A percentile compares a stretch with the other conserved stretches of the same genome.
These are phyloP conservation scores for Chiua virens DNA, from an alignment of 768 basidiomycete species.

Conservation along the genomic window DNA sequence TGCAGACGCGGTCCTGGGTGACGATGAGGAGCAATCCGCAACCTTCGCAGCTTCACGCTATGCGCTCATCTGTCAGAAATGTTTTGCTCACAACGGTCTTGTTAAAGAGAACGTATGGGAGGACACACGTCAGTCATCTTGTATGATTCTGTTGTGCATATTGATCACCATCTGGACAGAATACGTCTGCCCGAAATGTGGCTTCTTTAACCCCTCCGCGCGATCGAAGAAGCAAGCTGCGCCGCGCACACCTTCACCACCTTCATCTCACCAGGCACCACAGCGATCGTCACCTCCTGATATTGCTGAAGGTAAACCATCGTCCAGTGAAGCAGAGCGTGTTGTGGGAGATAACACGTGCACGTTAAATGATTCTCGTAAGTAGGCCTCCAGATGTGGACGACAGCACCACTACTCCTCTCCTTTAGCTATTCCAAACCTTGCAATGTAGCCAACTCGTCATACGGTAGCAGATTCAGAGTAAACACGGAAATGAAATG, in stretches of 20 bases:
- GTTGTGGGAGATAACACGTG: constrained; percentile 9
- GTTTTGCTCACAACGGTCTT: constrained; percentile 86
- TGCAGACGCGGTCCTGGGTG: constrained; percentile 84
- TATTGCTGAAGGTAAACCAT: constrained; percentile 1
- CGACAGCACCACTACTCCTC: background rate
- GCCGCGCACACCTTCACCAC: constrained; percentile 30
- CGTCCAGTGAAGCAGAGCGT: background rate
- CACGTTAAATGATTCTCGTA: constrained; percentile 14
- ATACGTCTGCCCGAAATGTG: constrained; percentile 85
- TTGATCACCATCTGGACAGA: constrained; percentile 44
- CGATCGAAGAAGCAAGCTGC: constrained; percentile 31
- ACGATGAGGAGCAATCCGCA: constrained; percentile 54
- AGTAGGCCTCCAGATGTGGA: background rate
- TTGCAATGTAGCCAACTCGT: constrained; percentile 1
- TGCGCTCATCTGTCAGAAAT: constrained; percentile 86
- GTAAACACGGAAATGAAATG: background rate
- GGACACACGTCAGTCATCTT: constrained; percentile 65
- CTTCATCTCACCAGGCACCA: constrained; percentile 8
- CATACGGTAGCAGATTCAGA: background rate
- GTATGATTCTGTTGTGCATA: background rate
- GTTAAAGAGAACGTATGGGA: constrained; percentile 82
- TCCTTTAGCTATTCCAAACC: constrained; percentile 7
- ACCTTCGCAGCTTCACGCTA: constrained; percentile 52
- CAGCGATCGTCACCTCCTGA: constrained; percentile 1
- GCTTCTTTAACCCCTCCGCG: constrained; percentile 68